Conservation (phyloP, 164 flowering plant species). For the Kalanchoe fedtschenkoi region DNA sequence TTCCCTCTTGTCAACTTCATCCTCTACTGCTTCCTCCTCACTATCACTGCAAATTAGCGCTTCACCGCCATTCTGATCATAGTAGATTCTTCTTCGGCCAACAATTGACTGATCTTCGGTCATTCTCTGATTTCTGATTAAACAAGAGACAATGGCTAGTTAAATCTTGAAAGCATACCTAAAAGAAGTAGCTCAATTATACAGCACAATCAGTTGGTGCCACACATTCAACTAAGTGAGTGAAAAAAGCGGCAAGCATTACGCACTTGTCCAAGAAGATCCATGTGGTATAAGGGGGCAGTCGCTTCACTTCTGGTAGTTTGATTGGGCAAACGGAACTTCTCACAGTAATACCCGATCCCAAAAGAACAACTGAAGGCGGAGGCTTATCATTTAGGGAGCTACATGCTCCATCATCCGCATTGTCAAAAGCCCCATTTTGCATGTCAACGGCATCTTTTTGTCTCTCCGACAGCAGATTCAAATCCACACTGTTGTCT, state of each 20-base stretch:
- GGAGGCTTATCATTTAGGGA: conserved; percentile 57
- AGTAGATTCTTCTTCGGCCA: conserved; percentile 92
- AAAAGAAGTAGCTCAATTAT: not conserved
- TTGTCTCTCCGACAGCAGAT: conserved; percentile 61
- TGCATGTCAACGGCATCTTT: conserved; percentile 61
- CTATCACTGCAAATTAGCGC: conserved; percentile 98
- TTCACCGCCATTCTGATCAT: conserved; percentile 96
- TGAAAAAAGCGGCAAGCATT: not conserved
- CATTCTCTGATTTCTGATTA: conserved; percentile 92
- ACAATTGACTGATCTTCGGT: conserved; percentile 96
- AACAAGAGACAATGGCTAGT: conserved; percentile 5
- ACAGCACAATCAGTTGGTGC: not conserved
- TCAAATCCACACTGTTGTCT: conserved; percentile 17
- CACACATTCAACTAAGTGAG: not conserved
- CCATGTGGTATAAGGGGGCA: conserved; percentile 98
- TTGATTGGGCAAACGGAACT: conserved; percentile 64
- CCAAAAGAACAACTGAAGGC: conserved; percentile 60
- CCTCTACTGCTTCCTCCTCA: conserved; percentile 78
- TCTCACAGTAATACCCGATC: conserved; percentile 57
- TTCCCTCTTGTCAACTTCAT: conserved; percentile 80
- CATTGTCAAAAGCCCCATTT: conserved; percentile 35
- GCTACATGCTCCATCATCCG: conserved; percentile 36
- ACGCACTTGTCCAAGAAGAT: conserved; percentile 82
- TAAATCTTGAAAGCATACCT: not conserved
- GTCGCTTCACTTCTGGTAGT: conserved; percentile 60